These are phyloP conservation scores for Arthromyces matolae DNA, from an alignment of 768 basidiomycete genomes.

Conservation along the genomic window DNA sequence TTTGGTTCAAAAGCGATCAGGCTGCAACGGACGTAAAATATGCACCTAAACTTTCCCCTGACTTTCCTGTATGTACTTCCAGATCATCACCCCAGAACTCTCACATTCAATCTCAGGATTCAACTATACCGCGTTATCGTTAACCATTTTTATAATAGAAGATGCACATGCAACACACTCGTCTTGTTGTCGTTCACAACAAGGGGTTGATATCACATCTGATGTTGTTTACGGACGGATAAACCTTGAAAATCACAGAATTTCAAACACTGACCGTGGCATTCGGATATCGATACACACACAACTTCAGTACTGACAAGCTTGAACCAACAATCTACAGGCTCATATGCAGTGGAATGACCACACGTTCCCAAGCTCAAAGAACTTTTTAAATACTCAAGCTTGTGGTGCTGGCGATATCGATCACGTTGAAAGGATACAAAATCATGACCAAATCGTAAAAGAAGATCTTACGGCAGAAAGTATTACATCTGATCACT, in stretches of 20 bases:
- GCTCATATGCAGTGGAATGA: too few species aligned
- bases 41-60: too few species aligned
- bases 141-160: background rate
- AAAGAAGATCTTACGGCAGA: too few species aligned
- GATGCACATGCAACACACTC: background rate
- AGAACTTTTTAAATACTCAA: too few species aligned
- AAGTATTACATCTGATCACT: background rate
- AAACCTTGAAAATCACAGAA: background rate
- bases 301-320: too few species aligned
- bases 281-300: slow-evolving; percentile 7
- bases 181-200: slow-evolving; percentile 13
- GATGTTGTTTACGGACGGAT: slow-evolving; percentile 10
- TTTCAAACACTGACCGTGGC: slow-evolving; percentile 7
- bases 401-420: background rate
- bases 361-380: too few species aligned
- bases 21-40: too few species aligned
- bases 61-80: background rate
- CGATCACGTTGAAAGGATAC: background rate
- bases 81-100: background rate
- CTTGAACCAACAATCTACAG: too few species aligned
- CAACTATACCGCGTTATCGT: background rate
- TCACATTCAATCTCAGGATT: background rate
- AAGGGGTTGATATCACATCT: slow-evolving; percentile 16
- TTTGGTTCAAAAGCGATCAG: too few species aligned
- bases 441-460: too few species aligned